These are phyloP conservation scores for Brassica incana DNA, from an alignment of 345 rosid species.

Conservation along the genomic window DNA sequence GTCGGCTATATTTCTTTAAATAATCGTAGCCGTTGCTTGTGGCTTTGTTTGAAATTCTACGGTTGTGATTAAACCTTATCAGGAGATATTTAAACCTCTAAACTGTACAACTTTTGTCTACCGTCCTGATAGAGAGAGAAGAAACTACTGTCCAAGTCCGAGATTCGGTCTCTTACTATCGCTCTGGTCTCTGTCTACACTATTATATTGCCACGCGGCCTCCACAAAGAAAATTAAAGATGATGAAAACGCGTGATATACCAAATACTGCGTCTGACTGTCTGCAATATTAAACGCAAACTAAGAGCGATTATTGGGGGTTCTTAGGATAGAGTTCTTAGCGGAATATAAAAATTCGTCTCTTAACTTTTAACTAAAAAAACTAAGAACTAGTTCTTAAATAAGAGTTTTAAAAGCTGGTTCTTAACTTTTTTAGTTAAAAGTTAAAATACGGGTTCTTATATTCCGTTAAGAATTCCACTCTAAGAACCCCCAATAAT, in stretches of 20 bases:
- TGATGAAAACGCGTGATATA: conserved; percentile 25
- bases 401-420: too few species aligned
- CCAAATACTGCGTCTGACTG: background rate
- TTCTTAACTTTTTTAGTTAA: too few species aligned
- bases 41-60: background rate
- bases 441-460: too few species aligned
- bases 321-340: too few species aligned
- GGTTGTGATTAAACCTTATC: conserved; percentile 18
- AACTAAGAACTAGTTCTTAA: too few species aligned
- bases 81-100: conserved; percentile 5
- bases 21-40: conserved; percentile 29
- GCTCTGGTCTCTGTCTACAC: conserved; percentile 33
- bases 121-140: too few species aligned
- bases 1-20: conserved; percentile 5
- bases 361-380: too few species aligned
- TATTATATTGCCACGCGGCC: conserved; percentile 20
- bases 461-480: too few species aligned
- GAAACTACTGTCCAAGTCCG: too few species aligned
- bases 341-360: too few species aligned
- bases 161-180: conserved; percentile 28
- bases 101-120: conserved; percentile 17
- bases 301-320: too few species aligned
- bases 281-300: background rate
- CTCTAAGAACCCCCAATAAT: too few species aligned
- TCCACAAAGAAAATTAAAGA: background rate